Base-by-base conservation (phyloP, 306 rosid species). In the Ziziphus jujuba region DNA sequence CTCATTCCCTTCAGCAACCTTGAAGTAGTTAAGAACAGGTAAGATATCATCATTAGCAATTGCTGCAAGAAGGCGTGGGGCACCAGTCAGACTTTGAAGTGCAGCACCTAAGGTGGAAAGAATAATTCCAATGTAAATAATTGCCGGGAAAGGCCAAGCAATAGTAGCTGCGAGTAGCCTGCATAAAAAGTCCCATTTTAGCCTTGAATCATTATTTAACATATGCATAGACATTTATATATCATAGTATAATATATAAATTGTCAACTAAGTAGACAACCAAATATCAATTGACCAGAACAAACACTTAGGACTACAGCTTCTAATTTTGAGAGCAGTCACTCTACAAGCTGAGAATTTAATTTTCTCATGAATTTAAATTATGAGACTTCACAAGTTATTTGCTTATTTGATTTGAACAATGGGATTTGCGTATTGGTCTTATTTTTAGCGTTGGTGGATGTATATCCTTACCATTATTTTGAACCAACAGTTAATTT, bases 21-120 rank as follows among this genome's bases (percentile, higher is more conserved):
- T 88, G 73, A 95, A 95, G 85, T 95, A 95, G 80, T 90, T 88
- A 72, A 95, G 91, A 64, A 95, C 84, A 40, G 99, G 99, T 61
- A 95, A 80, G 63, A 95, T 95, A 72, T 95, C 95, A 65, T 95
- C 99, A 77, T 95, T 95, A 63, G 99, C 99, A 80, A 95, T 95
- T 60, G 99, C 99, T 67, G 99, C 99, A 70, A 95, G 99, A 70
- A 95, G 82, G 71, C 97, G 97, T 0, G 99, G 99, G 72, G 99
- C 99, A 68, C 99, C 99, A 17, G 99, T 95, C 86, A 95, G 76
- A 80, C 97, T 88, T 85, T 95, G 99, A 73, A 95, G 99, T 60
- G 99, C 99, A 80, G 99, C 99, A 78, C 99, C 99, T 73, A 95
- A 75, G 54, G 99, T 95, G 45, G 99, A 95, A 74, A 95, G 96